A percentile compares a stretch with the other conserved stretches of the same genome.
These are phyloP conservation scores for Thelonectria blattea DNA, from an alignment of 2,329 filamentous ascomycete genomes.

Conservation along the genomic window DNA sequence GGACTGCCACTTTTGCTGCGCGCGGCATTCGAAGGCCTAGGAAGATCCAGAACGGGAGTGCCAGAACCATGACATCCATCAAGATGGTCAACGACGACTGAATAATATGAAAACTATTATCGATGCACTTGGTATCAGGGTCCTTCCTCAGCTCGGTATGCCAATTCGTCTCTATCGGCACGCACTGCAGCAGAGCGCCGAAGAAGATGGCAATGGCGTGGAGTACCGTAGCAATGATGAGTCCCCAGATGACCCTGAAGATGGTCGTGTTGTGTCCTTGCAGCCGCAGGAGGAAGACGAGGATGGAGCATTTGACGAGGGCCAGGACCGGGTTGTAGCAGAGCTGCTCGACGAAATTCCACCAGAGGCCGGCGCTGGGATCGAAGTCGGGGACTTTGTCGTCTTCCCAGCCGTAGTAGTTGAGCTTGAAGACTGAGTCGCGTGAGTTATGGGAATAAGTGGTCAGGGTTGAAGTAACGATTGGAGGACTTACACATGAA, in stretches of 20 bases:
- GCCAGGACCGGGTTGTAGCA: conserved; percentile 54
- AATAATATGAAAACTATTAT: conserved; percentile 42
- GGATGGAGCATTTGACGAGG: conserved; percentile 52
- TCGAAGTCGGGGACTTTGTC: conserved; percentile 31
- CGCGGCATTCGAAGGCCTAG: conserved; percentile 46
- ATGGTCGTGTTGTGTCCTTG: conserved; percentile 47
- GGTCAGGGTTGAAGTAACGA: neutral
- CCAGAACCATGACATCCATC: conserved; percentile 48
- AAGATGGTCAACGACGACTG: conserved; percentile 47
- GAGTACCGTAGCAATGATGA: conserved; percentile 41
- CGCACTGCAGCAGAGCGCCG: conserved; percentile 48
- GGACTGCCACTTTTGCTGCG: conserved; percentile 46
- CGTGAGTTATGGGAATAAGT: rapidly evolving
- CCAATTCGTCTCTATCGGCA: conserved; percentile 45
- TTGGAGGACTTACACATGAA: conserved; percentile 36
- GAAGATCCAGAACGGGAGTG: conserved; percentile 50
- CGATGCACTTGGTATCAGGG: conserved; percentile 42
- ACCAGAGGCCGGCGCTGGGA: conserved; percentile 35
- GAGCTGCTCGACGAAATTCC: conserved; percentile 49
- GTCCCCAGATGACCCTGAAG: conserved; percentile 35
- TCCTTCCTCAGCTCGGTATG: conserved; percentile 30
- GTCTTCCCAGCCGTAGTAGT: conserved; percentile 41
- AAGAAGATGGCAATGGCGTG: conserved; percentile 47
- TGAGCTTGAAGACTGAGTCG: conserved; percentile 39
- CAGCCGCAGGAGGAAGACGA: conserved; percentile 52